Conservation (phyloP, 2,329 filamentous ascomycete genomes). For the Coniochaeta sp. region DNA sequence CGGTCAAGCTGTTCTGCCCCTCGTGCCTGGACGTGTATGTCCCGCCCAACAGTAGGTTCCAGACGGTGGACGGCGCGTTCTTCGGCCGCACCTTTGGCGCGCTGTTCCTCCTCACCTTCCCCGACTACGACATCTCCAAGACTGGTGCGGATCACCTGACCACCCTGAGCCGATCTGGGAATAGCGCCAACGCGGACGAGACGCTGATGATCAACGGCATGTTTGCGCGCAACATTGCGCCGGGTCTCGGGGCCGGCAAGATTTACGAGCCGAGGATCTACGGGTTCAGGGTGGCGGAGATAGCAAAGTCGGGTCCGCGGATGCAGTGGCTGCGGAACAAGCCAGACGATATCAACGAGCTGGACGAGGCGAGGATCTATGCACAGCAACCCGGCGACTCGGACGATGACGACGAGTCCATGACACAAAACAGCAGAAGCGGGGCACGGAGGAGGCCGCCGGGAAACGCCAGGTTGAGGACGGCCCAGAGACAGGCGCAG, state of each 20-base stretch:
- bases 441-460: slow-evolving; percentile 34
- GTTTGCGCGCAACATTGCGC: slow-evolving; percentile 77
- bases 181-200: slow-evolving; percentile 30
- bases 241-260: slow-evolving; percentile 71
- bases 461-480: slow-evolving; percentile 31
- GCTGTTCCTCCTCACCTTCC: slow-evolving; percentile 97
- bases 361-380: slow-evolving; percentile 67
- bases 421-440: slow-evolving; percentile 32
- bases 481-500: slow-evolving; percentile 29
- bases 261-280: slow-evolving; percentile 97
- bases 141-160: slow-evolving; percentile 54
- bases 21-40: slow-evolving; percentile 96
- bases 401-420: slow-evolving; percentile 47
- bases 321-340: slow-evolving; percentile 96
- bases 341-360: slow-evolving; percentile 68
- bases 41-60: slow-evolving; percentile 93
- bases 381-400: slow-evolving; percentile 45
- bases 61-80: slow-evolving; percentile 95
- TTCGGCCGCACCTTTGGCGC: slow-evolving; percentile 97
- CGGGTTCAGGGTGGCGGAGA: slow-evolving; percentile 88
- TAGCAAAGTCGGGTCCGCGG: slow-evolving; percentile 79
- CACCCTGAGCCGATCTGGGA: slow-evolving; percentile 21
- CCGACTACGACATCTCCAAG: slow-evolving; percentile 82
- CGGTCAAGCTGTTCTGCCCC: slow-evolving; percentile 96
- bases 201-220: slow-evolving; percentile 70